These are phyloP conservation scores for Pseudonectria foliicola DNA, from an alignment of 2,329 filamentous ascomycete species.

Conservation along the genomic window DNA sequence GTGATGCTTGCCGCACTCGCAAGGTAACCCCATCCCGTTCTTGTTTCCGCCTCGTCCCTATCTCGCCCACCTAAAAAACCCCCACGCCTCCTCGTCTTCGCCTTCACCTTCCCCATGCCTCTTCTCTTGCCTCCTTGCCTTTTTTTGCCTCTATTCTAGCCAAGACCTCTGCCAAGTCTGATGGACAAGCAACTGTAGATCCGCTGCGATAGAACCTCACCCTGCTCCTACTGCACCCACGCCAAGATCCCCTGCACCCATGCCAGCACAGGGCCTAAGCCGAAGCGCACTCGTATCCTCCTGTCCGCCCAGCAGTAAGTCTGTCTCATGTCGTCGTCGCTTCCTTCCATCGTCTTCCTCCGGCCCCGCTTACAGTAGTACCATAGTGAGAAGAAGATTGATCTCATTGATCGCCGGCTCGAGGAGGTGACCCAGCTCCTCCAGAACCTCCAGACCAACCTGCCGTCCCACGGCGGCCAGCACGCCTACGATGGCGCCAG, in stretches of 20 bases:
- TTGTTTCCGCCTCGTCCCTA: no score
- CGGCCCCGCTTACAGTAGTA: neutral
- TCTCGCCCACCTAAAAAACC: no score
- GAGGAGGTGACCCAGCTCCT: constrained; percentile 7
- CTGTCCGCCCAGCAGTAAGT: constrained; percentile 13
- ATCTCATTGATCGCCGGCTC: constrained; percentile 8
- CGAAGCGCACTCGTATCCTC: constrained; percentile 9
- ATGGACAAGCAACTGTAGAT: constrained; percentile 5
- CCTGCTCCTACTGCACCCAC: constrained; percentile 9
- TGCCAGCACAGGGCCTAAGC: constrained; percentile 6
- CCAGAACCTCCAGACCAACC: neutral
- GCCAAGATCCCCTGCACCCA: constrained; percentile 4
- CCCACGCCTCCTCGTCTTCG: no score
- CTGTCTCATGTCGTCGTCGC: no score
- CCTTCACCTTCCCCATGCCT: no score
- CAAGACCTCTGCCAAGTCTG: no score
- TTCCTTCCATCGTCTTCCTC: no score
- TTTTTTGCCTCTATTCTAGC: no score
- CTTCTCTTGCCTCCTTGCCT: no score
- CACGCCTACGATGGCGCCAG: neutral
- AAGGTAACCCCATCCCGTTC: no score
- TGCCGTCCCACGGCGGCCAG: constrained; percentile 5
- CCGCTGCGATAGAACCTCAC: constrained; percentile 9
- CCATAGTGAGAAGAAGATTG: constrained; percentile 11
- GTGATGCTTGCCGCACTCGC: no score